phyloP scores from a whole-genome alignment of 2,329 filamentous ascomycete genomes.

The Microdochium nivale region DNA sequence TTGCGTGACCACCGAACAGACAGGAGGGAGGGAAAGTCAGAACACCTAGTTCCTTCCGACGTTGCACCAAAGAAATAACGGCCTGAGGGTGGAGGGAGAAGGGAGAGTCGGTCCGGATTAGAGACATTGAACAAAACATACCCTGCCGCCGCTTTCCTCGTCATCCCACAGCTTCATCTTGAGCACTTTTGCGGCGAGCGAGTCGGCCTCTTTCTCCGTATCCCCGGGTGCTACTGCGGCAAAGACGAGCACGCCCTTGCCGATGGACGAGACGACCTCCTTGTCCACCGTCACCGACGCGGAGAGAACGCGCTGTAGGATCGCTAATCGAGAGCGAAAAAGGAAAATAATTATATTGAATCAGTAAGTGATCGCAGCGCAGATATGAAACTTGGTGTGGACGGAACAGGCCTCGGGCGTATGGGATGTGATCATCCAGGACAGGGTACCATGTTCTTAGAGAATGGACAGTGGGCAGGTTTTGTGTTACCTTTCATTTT shows the following conservation, averaged over 20 bases:
- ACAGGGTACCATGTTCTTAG: too few species aligned
- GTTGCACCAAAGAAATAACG: too few species aligned
- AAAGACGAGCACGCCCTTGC: conserved; percentile 81
- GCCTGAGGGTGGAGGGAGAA: too few species aligned
- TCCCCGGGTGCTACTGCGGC: conserved; percentile 87
- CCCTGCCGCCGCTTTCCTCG: conserved; percentile 53
- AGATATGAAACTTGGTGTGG: too few species aligned
- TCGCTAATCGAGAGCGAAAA: conserved; percentile 58
- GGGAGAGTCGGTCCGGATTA: too few species aligned
- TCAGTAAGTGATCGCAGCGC: too few species aligned
- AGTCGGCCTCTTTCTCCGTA: conserved; percentile 78
- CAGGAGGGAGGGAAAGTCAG: conserved; percentile 1
- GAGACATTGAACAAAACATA: too few species aligned
- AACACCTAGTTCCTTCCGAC: neutral
- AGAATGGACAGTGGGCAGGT: too few species aligned
- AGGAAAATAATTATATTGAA: too few species aligned
- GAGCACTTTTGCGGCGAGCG: conserved; percentile 74
- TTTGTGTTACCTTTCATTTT: too few species aligned
- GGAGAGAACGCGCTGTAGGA: conserved; percentile 88
- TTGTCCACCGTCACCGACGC: conserved; percentile 94
- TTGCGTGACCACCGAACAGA: conserved; percentile 10
- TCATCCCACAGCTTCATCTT: conserved; percentile 92
- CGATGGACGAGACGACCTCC: conserved; percentile 82
- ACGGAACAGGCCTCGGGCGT: too few species aligned
- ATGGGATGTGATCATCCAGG: too few species aligned